Evolutionary conservation across 2,329 filamentous ascomycete genomes (phyloP).

Genomic region (Pseudocercospora musae): DNA sequence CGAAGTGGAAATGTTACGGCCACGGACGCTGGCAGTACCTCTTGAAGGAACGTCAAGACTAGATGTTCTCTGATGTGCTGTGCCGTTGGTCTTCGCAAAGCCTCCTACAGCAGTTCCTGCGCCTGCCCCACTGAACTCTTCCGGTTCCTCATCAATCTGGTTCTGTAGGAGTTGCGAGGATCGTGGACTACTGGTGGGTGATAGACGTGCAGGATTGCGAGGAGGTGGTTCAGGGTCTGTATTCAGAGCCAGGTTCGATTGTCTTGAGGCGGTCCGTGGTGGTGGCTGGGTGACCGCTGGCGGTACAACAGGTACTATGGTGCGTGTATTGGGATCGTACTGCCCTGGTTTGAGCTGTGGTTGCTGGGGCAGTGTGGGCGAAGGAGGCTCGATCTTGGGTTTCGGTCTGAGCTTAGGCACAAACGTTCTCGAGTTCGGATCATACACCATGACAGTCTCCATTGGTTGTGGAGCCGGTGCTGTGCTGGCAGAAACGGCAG

Average conservation of each 20-base stretch:
- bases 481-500: neutral
- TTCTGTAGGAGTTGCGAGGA: conserved; percentile 26
- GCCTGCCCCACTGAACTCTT: conserved; percentile 25
- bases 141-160: conserved; percentile 34
- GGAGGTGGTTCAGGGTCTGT: conserved; percentile 30
- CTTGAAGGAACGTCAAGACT: conserved; percentile 35
- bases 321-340: conserved; percentile 33
- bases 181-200: conserved; percentile 27
- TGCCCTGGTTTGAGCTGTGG: conserved; percentile 22
- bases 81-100: neutral
- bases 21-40: conserved; percentile 16
- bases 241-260: conserved; percentile 17
- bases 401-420: conserved; percentile 24
- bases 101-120: neutral
- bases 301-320: conserved; percentile 24
- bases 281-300: neutral
- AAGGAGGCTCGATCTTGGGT: conserved; percentile 15
- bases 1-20: conserved; percentile 29
- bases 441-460: conserved; percentile 34
- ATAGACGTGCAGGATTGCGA: conserved; percentile 31
- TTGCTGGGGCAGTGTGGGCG: conserved; percentile 12
- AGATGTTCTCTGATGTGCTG: conserved; percentile 25
- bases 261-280: neutral
- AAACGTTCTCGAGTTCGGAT: conserved; percentile 31
- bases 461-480: conserved; percentile 12